These are phyloP conservation scores for Truncatella angustata DNA, from an alignment of 2,329 filamentous ascomycete genomes.

Conservation along the genomic window DNA sequence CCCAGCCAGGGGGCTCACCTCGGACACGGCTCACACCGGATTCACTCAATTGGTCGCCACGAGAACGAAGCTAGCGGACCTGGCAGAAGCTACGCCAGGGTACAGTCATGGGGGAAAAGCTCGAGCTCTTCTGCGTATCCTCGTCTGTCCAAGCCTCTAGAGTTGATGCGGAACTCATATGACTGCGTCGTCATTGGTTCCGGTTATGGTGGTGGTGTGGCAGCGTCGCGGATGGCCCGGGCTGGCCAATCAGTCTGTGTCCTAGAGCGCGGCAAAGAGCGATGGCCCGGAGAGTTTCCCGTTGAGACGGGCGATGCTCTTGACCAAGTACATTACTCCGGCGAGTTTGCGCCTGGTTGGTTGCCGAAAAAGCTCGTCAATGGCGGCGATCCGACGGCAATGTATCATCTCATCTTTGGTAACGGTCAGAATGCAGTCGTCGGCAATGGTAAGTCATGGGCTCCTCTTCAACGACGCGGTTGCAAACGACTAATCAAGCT, in stretches of 20 bases:
- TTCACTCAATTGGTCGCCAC: conserved; percentile 25
- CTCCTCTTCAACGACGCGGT: not conserved
- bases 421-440: conserved; percentile 62
- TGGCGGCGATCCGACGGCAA: conserved; percentile 53
- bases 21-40: conserved; percentile 20
- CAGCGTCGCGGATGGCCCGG: conserved; percentile 63
- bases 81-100: conserved; percentile 27
- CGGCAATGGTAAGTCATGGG: conserved; percentile 49
- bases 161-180: conserved; percentile 56
- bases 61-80: conserved; percentile 33
- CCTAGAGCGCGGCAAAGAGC: conserved; percentile 63
- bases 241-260: conserved; percentile 60
- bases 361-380: conserved; percentile 41
- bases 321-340: conserved; percentile 55
- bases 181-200: conserved; percentile 68
- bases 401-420: conserved; percentile 63
- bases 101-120: conserved; percentile 26
- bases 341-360: conserved; percentile 45
- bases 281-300: conserved; percentile 66
- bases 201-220: conserved; percentile 66
- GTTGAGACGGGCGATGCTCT: conserved; percentile 42
- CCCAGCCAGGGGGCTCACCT: conserved; percentile 1
- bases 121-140: conserved; percentile 35
- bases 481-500: conserved; percentile 9
- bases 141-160: conserved; percentile 54